Evolutionary conservation across 495 filamentous ascomycete genomes (phyloP), one percentile per base, ranked within the genome.

Genomic region (Daldinia concentrica): DNA sequence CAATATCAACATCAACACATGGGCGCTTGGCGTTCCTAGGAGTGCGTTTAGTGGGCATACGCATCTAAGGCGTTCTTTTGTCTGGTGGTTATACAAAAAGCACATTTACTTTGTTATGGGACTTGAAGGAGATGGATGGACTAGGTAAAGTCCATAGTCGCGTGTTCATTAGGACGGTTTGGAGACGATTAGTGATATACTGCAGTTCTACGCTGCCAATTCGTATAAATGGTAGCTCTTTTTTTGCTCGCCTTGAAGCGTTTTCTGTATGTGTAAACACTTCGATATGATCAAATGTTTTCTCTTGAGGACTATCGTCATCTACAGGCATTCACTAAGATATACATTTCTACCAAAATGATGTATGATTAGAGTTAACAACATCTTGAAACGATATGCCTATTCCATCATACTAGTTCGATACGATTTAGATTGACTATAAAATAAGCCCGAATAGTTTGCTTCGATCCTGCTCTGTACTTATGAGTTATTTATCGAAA

Each of bases 11-110:
- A 72, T 56, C 24, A 19, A 52, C 32, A 17, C 55, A 54, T 50
- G 59, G 63, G 69, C 64, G 54, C 45, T 19, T 41, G 69, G 69
- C 59, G 69, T 72, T 68, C 69, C 55, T 26, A 26, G 59, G 64
- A 61, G 48, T 32, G 22, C 48, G 29, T 29, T 68, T 15, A 32
- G 55, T 8, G 36, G 69, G 37, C 62, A 34, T 32, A 72, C 59
- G 64, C 64, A 68, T 72, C 32, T 52, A 60, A 15, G 64, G 59
- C 41, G 58, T 72, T 72, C 51, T 66, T 62, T 58, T 62, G 36
- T 37, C 45, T 27, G 15, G 37, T 29, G 27, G 48, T 29, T 62
- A 39, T 48, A 36, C 19, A 60, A 55, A 55, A 62, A 32, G 15
- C 50, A 39, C 32, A 34, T 56, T 59, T 58, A 50, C 22, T 58